These are phyloP conservation scores for Zygosaccharomyces lentus DNA, from an alignment of 805 yeast species.

Conservation along the genomic window DNA sequence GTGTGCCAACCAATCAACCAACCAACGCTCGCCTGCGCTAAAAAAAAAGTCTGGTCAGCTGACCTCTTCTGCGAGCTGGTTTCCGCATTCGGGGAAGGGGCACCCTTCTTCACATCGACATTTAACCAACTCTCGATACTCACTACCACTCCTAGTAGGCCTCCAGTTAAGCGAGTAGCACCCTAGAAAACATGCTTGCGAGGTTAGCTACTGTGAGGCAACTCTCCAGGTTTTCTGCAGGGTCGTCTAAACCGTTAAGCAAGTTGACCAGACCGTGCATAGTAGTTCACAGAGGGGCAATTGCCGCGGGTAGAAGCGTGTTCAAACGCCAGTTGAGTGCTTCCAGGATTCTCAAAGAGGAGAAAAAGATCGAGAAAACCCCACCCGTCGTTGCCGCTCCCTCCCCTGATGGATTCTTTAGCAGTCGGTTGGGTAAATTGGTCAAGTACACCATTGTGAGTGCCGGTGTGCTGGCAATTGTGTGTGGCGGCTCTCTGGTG, in stretches of 20 bases:
- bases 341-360: conserved; percentile 1
- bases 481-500: conserved; percentile 40
- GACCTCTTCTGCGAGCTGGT: background rate
- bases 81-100: background rate
- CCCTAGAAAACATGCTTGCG: conserved; percentile 1
- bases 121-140: background rate
- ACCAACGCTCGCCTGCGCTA: background rate
- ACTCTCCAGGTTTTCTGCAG: background rate
- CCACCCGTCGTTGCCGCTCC: background rate
- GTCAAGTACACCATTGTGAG: conserved; percentile 36
- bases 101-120: background rate
- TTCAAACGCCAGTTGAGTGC: conserved; percentile 9
- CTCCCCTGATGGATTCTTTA: conserved; percentile 5
- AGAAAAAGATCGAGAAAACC: conserved; percentile 1
- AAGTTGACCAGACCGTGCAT: background rate
- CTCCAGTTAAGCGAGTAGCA: background rate
- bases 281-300: background rate
- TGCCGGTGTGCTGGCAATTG: conserved; percentile 43
- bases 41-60: background rate
- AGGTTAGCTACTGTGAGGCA: conserved; percentile 2
- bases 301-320: background rate
- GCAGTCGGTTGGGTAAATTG: conserved; percentile 32
- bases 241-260: background rate
- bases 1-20: background rate
- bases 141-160: background rate